A percentile compares a stretch with the other conserved stretches of the same genome.
Evolutionary conservation across 495 filamentous ascomycete genomes (phyloP).

Genomic region (Annulohypoxylon maeteangense): DNA sequence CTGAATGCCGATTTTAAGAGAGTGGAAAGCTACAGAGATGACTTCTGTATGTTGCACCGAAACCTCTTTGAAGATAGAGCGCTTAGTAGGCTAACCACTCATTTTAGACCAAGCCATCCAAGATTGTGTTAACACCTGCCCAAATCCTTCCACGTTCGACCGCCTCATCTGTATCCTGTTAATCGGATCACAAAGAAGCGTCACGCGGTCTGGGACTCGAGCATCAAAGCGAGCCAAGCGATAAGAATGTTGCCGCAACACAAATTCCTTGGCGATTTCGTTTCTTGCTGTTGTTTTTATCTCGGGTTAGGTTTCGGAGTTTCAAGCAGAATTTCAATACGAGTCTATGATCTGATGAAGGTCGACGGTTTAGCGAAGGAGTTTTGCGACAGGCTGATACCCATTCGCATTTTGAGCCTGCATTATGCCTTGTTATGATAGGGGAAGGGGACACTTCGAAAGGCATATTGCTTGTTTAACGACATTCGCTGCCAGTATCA

Average conservation of each 20-base stretch:
- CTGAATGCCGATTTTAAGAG: slow-evolving; percentile 34
- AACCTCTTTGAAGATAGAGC: slow-evolving; percentile 2
- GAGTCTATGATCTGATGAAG: slow-evolving; percentile 53
- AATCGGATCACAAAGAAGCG: slow-evolving; percentile 32
- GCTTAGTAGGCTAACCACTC: slow-evolving; percentile 12
- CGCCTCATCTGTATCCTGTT: slow-evolving; percentile 37
- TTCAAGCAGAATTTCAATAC: slow-evolving; percentile 1
- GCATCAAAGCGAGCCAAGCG: slow-evolving; percentile 42
- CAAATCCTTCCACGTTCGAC: slow-evolving; percentile 32
- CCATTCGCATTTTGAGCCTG: slow-evolving; percentile 45
- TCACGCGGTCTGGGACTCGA: slow-evolving; percentile 44
- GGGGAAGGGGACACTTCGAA: slow-evolving; percentile 21
- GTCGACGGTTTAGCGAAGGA: slow-evolving; percentile 48
- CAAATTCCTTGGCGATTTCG: slow-evolving; percentile 28
- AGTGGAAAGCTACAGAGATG: slow-evolving; percentile 29
- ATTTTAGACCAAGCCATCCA: slow-evolving; percentile 30
- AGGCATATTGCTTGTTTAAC: slow-evolving; percentile 43
- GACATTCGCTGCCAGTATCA: slow-evolving; percentile 44
- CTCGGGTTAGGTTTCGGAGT: slow-evolving; percentile 7
- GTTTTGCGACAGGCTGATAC: slow-evolving; percentile 47
- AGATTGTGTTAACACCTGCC: slow-evolving; percentile 4
- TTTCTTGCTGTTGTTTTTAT: slow-evolving; percentile 44
- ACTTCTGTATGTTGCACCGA: slow-evolving; percentile 42
- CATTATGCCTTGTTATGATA: slow-evolving; percentile 40
- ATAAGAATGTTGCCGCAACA: slow-evolving; percentile 21